These are phyloP conservation scores for Allium sativum DNA, from an alignment of 106 monocot species.

Conservation along the genomic window DNA sequence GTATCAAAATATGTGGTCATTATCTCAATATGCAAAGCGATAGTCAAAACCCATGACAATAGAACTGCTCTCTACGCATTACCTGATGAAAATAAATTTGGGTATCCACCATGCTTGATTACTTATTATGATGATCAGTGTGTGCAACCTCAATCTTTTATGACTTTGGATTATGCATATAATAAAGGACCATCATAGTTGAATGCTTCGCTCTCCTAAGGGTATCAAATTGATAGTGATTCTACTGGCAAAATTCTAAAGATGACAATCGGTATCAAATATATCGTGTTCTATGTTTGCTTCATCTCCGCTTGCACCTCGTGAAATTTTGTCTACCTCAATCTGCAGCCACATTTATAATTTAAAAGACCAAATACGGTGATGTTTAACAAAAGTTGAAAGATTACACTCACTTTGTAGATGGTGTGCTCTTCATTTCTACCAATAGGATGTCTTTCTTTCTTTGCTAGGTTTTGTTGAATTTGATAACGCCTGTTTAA, in stretches of 20 bases:
- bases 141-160: conserved; percentile 1
- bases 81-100: too few species aligned
- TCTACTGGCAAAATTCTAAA: conserved; percentile 30
- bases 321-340: conserved; percentile 8
- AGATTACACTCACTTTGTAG: conserved; percentile 15
- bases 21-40: too few species aligned
- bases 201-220: conserved; percentile 60
- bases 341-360: conserved; percentile 23
- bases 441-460: conserved; percentile 36
- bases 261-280: conserved; percentile 35
- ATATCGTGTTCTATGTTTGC: conserved; percentile 22
- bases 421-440: conserved; percentile 27
- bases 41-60: too few species aligned
- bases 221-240: conserved; percentile 52
- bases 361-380: neutral
- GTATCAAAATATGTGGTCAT: too few species aligned
- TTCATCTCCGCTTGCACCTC: conserved; percentile 31
- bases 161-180: conserved; percentile 25
- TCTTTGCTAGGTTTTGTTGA: conserved; percentile 25
- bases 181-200: conserved; percentile 63
- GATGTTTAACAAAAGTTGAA: neutral
- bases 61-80: too few species aligned
- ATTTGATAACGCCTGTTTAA: conserved; percentile 30
- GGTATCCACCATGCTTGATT: neutral
- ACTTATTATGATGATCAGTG: neutral